phyloP scores from a whole-genome alignment of 805 yeast species.

The Tetrapisispora phaffii region DNA sequence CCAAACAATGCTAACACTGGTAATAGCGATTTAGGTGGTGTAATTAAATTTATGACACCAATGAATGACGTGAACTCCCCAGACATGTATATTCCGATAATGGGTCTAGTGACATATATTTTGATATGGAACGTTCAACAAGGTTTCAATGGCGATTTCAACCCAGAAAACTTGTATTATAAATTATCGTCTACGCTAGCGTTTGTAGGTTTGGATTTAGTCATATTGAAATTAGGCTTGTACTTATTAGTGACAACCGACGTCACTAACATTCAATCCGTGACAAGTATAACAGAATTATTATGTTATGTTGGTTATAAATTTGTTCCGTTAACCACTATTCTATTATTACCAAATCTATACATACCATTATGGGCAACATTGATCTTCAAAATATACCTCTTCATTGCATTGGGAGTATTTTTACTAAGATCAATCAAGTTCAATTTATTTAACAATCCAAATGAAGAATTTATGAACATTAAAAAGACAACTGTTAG shows the following conservation, averaged over 20 bases:
- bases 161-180: constrained; percentile 84
- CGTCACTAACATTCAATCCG: constrained; percentile 10
- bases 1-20: constrained; percentile 9
- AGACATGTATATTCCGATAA: constrained; percentile 87
- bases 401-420: constrained; percentile 49
- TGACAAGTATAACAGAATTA: constrained; percentile 62
- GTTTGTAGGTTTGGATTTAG: constrained; percentile 65
- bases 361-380: constrained; percentile 30
- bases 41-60: constrained; percentile 45
- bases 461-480: constrained; percentile 39
- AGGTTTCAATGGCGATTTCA: constrained; percentile 82
- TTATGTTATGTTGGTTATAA: constrained; percentile 90
- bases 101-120: constrained; percentile 85
- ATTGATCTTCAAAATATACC: constrained; percentile 39
- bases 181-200: constrained; percentile 82
- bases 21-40: not conserved
- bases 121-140: constrained; percentile 73
- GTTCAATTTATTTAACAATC: constrained; percentile 36
- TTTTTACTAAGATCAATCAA: constrained; percentile 52
- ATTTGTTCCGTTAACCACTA: constrained; percentile 67
- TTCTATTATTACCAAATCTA: constrained; percentile 41
- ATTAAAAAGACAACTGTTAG: constrained; percentile 55
- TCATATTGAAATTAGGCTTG: constrained; percentile 68
- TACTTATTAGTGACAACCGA: constrained; percentile 45
- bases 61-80: constrained; percentile 87